Evolutionary conservation across 192 early-diverging fungal species (phyloP).

Genomic region (Entomortierella parvispora): DNA sequence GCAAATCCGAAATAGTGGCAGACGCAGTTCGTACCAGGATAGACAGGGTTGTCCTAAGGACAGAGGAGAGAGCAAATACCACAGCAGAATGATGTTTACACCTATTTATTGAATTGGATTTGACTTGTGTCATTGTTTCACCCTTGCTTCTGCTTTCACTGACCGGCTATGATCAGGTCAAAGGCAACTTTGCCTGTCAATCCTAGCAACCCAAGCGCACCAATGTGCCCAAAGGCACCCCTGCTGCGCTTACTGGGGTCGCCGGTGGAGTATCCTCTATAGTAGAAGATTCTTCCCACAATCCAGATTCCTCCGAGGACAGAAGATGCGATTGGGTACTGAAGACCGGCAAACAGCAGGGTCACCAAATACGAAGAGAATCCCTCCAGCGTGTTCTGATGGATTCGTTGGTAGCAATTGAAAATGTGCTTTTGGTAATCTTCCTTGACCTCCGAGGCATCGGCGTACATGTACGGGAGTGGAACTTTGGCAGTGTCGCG

Average conservation of each 20-base stretch:
- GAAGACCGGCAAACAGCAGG: conserved; percentile 61
- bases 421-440: conserved; percentile 73
- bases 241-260: conserved; percentile 61
- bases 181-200: conserved; percentile 51
- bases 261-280: conserved; percentile 67
- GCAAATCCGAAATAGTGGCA: no score
- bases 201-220: conserved; percentile 59
- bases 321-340: conserved; percentile 64
- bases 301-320: conserved; percentile 62
- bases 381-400: conserved; percentile 75
- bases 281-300: conserved; percentile 60
- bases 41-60: no score
- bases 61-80: no score
- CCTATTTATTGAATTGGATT: no score
- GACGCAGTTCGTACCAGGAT: no score
- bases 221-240: conserved; percentile 64
- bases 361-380: conserved; percentile 58
- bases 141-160: no score
- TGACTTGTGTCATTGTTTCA: no score
- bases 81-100: background rate
- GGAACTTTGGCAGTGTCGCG: conserved; percentile 71
- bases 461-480: conserved; percentile 75
- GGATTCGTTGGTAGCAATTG: conserved; percentile 74
- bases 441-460: conserved; percentile 63
- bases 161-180: conserved; percentile 28